A percentile compares a stretch with the other conserved stretches of the same genome.
These are phyloP conservation scores for Stevia rebaudiana DNA, from an alignment of 140 eudicot genomes.

Conservation along the genomic window DNA sequence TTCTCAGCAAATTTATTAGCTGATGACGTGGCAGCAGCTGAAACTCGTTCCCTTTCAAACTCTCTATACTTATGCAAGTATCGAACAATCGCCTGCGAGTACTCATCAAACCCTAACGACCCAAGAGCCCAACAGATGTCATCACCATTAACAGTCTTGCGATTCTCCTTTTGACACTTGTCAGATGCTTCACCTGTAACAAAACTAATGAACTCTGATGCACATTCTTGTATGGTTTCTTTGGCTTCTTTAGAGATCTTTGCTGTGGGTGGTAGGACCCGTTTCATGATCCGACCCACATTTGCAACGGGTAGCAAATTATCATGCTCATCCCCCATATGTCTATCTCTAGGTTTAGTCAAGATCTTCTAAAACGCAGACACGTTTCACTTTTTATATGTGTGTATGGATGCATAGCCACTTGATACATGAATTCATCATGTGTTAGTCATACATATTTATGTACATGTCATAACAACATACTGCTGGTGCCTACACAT, in stretches of 20 bases:
- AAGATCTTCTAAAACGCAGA: conserved; percentile 30
- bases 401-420: conserved; percentile 8
- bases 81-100: conserved; percentile 31
- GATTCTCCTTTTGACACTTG: conserved; percentile 54
- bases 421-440: no score
- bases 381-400: conserved; percentile 33
- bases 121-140: conserved; percentile 51
- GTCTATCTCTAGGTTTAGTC: conserved; percentile 26
- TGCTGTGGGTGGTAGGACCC: conserved; percentile 45
- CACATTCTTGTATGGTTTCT: conserved; percentile 46
- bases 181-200: conserved; percentile 52
- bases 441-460: no score
- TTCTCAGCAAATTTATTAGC: background rate
- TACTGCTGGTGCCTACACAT: no score
- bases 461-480: no score
- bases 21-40: conserved; percentile 19
- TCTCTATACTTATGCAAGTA: conserved; percentile 39
- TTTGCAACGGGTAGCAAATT: conserved; percentile 51
- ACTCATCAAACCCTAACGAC: conserved; percentile 43
- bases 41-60: conserved; percentile 31
- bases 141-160: conserved; percentile 48
- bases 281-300: conserved; percentile 48
- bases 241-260: conserved; percentile 61
- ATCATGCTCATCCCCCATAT: conserved; percentile 43
- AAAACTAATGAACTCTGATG: conserved; percentile 50